Conservation (phyloP, 345 rosid species). For the Brassica cretica region DNA sequence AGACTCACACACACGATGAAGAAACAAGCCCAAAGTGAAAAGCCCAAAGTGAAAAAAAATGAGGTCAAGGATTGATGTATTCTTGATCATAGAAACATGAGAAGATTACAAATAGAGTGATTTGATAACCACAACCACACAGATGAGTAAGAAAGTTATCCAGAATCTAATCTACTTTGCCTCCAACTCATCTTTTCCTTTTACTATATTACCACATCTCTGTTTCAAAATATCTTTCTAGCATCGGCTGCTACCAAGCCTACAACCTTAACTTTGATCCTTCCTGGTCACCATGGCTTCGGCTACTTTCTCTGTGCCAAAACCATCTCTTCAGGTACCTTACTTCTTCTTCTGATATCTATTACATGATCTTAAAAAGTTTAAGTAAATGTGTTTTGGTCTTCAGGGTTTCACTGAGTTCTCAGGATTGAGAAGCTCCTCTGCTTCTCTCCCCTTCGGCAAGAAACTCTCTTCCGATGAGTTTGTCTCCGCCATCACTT, state of each 20-base stretch:
- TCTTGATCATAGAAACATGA: conserved; percentile 30
- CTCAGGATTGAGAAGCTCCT: conserved; percentile 68
- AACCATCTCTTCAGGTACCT: conserved; percentile 75
- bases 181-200: conserved; percentile 30
- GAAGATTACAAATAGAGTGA: conserved; percentile 17
- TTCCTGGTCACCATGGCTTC: conserved; percentile 63
- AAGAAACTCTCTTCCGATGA: conserved; percentile 69
- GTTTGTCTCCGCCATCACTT: conserved; percentile 56
- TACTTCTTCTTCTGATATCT: not conserved
- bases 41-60: conserved; percentile 25
- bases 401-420: conserved; percentile 69
- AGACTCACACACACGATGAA: not conserved
- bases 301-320: conserved; percentile 78
- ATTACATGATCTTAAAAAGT: not conserved
- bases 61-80: not conserved
- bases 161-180: conserved; percentile 70
- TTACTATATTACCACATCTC: conserved; percentile 27
- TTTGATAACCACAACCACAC: conserved; percentile 35
- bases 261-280: conserved; percentile 11
- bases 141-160: conserved; percentile 57
- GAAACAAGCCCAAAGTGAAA: conserved; percentile 12
- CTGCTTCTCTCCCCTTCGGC: conserved; percentile 58
- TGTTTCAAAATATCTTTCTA: conserved; percentile 8
- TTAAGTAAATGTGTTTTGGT: conserved; percentile 19
- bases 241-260: conserved; percentile 16